phyloP scores from a whole-genome alignment of 192 early-diverging fungal genomes.

The Coemansia sp. region DNA sequence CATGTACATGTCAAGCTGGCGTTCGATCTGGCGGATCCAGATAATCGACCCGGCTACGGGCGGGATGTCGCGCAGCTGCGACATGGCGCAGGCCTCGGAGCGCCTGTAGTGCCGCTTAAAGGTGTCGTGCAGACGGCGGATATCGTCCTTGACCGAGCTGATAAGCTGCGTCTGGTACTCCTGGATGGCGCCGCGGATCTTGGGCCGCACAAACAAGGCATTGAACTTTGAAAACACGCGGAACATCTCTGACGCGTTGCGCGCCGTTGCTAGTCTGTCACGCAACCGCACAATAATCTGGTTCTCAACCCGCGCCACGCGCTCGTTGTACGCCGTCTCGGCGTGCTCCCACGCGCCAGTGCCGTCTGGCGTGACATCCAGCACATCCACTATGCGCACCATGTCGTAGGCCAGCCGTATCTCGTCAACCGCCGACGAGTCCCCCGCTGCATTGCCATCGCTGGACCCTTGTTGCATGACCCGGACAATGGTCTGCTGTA shows the following conservation, averaged over 20 bases:
- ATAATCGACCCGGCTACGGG: conserved; percentile 90
- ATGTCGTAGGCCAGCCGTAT: conserved; percentile 86
- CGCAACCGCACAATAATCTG: conserved; percentile 91
- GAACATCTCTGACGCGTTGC: conserved; percentile 99
- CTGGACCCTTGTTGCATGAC: conserved; percentile 66
- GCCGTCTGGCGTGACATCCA: conserved; percentile 92
- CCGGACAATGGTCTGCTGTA: conserved; percentile 91
- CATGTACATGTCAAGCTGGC: conserved; percentile 94
- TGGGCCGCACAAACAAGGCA: conserved; percentile 96
- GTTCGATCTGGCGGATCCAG: conserved; percentile 97
- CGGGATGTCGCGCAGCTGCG: conserved; percentile 87
- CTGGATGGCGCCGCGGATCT: conserved; percentile 99
- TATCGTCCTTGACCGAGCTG: conserved; percentile 97
- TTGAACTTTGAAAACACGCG: conserved; percentile 99
- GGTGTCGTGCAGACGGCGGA: conserved; percentile 89
- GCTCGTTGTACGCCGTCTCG: conserved; percentile 90
- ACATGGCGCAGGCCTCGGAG: conserved; percentile 84
- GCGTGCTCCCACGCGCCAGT: conserved; percentile 89
- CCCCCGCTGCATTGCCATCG: conserved; percentile 53
- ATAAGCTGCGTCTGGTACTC: conserved; percentile 99
- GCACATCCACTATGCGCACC: conserved; percentile 88
- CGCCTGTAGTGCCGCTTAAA: conserved; percentile 89
- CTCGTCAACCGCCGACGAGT: conserved; percentile 80
- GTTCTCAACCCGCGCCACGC: conserved; percentile 92
- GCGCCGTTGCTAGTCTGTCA: conserved; percentile 89